Evolutionary conservation across 129 eudicot species (phyloP), one percentile per base, ranked within the genome.

Genomic region (Sambucus nigra): DNA sequence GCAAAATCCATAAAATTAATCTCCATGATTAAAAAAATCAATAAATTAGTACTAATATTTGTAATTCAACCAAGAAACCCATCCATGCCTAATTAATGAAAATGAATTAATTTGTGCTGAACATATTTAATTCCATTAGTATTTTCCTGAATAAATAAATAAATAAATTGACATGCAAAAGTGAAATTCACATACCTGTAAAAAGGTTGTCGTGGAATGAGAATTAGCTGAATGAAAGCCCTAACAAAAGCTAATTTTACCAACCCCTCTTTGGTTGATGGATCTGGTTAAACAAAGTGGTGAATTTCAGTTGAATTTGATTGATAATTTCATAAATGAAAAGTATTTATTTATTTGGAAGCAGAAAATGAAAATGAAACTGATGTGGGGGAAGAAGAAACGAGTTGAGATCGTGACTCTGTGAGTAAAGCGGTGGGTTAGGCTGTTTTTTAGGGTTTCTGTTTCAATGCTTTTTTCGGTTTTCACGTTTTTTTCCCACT

Each of bases 381-480:
- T 35, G 42, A 9, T 12, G 13, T 35, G 4, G 7, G 15, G 31
- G 47, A 55, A 26, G 61, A 35, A 33, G 28, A 33, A 35, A 35
- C 46, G 61, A 55, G 61, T 55, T 35, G 3, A 13, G 61, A 35
- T 55, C 31, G 69, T 47, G 75, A 61, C 64, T 61, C 75, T 61
- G 49, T 66, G 75, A 55, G 69, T 61, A 53, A 51, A 58, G 51
- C 14, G 57, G 61, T n/a, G 17, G 59, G 56, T 52, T 49, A 18
- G n/a, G 39, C 63, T 32, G 39, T 31, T 10, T 27, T 46, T 18
- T 66, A 55, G 63, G 63, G 63, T 66, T 55, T 33, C 25, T 45
- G 40, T 9, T 54, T 45, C 23, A 1, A 16, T 15, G 5, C 12
- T 2, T 53, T 48, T 51, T 25, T 25, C n/a, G n/a, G n/a, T n/a